Percentiles rank a stretch among this genome's conserved stretches.
These are phyloP conservation scores for Copromyces sp. DNA, from an alignment of 495 filamentous ascomycete genomes.

Conservation along the genomic window DNA sequence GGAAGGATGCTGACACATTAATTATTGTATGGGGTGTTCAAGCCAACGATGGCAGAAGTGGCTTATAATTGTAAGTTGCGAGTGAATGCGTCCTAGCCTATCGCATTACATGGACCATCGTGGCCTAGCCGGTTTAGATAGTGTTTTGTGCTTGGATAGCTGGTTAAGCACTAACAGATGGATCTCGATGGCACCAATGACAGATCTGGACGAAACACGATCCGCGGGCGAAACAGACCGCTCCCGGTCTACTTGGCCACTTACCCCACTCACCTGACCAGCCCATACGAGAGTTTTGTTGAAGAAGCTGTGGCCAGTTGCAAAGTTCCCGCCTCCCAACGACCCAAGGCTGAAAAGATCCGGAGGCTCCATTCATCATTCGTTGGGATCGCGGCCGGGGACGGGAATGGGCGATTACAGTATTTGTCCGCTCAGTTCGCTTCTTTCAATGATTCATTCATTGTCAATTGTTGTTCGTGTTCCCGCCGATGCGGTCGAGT, in stretches of 20 bases:
- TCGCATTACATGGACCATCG: neutral
- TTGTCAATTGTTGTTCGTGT: neutral
- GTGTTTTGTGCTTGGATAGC: neutral
- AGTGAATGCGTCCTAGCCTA: neutral
- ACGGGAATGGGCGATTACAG: neutral
- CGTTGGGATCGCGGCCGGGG: neutral
- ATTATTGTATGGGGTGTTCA: neutral
- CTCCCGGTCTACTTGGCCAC: neutral
- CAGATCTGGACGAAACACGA: neutral
- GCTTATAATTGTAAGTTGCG: neutral
- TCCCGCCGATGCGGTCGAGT: neutral
- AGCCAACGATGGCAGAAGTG: neutral
- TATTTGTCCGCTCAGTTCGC: neutral
- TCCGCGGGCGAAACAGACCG: neutral
- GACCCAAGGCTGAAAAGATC: neutral
- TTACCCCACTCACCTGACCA: neutral
- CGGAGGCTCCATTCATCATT: neutral
- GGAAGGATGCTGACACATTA: neutral
- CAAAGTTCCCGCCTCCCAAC: neutral
- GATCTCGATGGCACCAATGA: neutral
- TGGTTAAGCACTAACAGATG: neutral
- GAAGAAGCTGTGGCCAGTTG: neutral
- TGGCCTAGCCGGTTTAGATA: neutral
- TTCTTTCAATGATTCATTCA: neutral
- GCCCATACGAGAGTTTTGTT: neutral